Evolutionary conservation across 2,329 filamentous ascomycete species (phyloP).

Genomic region (Kalmusia sp.): DNA sequence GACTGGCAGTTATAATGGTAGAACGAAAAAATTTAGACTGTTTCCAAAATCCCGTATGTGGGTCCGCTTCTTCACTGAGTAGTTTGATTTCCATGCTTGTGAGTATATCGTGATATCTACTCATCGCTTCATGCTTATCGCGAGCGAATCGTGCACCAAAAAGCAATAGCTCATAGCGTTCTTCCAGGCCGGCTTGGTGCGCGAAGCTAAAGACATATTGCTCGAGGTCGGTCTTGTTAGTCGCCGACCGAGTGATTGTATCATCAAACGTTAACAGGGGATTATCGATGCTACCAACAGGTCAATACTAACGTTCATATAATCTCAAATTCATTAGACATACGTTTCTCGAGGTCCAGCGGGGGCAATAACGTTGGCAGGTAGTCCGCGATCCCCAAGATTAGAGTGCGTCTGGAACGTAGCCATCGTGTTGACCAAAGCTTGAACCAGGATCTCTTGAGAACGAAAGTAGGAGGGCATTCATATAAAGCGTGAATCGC

Average conservation of each 20-base stretch:
- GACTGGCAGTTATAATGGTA: conserved; percentile 27
- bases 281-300: conserved; percentile 23
- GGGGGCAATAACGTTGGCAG: neutral
- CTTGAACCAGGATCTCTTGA: too few relatives aligned
- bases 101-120: conserved; percentile 23
- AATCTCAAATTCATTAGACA: neutral
- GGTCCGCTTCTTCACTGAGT: conserved; percentile 18
- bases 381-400: neutral
- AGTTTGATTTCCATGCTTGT: conserved; percentile 21
- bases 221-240: conserved; percentile 23
- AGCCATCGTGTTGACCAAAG: neutral
- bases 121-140: conserved; percentile 25
- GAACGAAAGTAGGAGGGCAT: neutral
- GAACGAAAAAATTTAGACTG: conserved; percentile 31
- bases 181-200: conserved; percentile 15
- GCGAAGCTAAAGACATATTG: conserved; percentile 28
- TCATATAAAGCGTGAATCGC: neutral
- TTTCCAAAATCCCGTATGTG: conserved; percentile 26
- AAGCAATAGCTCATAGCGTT: conserved; percentile 23
- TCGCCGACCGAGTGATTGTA: conserved; percentile 10
- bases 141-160: conserved; percentile 31
- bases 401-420: neutral
- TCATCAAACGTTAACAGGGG: conserved; percentile 30
- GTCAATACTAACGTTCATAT: neutral
- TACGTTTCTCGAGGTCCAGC: conserved; percentile 21